Base-by-base conservation (phyloP, 495 filamentous ascomycete genomes). In the Neohortaea acidophila region DNA sequence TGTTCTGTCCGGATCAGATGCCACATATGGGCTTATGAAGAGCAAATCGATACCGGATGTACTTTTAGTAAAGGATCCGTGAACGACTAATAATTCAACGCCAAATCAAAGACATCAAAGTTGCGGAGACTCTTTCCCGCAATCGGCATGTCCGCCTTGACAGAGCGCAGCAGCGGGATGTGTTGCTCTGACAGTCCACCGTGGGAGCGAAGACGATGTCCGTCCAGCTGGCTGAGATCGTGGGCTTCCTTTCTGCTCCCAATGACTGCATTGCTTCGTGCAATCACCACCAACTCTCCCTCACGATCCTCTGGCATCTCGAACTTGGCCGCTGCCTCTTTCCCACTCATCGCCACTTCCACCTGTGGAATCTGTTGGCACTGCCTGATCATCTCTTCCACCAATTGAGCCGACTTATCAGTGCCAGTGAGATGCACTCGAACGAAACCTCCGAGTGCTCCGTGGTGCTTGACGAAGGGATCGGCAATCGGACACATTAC, bases 401-500 rank as follows among this genome's bases (percentile, higher is more conserved):
- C 33, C n/a, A n/a, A n/a, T n/a, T n/a, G n/a, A n/a, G n/a, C n/a
- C n/a, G n/a, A n/a, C 20, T 47, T 29, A 9, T 43, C 40, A 1
- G 26, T 28, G 15, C 33, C 24, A 25, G 49, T 44, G 24, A 55
- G 36, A 33, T 60, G 52, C 15, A 60, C 55, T 19, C 59, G 49
- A n/a, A 62, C 59, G 33, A 62, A 60, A 0, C 49, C 52, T 2
- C 57, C 59, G 9, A 62, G 45, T 6, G 55, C 57, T 8, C 53
- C 57, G 41, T 62, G 57, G 30, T 62, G 57, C 14, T 48, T 47
- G 18, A 59, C 56, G 33, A 60, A 62, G 0, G 55, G 55, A 36
- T 62, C 59, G 0, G 55, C 55, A 14, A 62, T 60, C 10, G 59
- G 59, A 25, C 59, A 60, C n/a, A 62, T 62, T 6, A 62, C 56